phyloP scores from a whole-genome alignment of 352 stramenopile species.

The Halophytophthora polymorphica region DNA sequence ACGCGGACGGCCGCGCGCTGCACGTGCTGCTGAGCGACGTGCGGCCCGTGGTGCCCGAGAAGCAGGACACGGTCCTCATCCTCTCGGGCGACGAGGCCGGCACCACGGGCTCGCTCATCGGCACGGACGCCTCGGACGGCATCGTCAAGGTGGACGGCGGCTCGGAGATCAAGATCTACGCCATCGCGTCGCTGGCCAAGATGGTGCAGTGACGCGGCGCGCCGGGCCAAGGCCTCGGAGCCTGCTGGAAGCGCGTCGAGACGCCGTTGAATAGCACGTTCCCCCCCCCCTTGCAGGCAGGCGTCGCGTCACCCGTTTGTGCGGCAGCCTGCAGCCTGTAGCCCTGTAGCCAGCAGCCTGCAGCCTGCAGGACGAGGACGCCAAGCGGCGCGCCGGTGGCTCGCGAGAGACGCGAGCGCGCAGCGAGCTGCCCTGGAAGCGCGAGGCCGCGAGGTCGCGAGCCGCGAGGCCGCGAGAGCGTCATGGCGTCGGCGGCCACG shows the following conservation, averaged over 20 bases:
- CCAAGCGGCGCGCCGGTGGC: too few relatives aligned
- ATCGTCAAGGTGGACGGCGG: conserved; percentile 88
- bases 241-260: conserved; percentile 6
- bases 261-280: background rate
- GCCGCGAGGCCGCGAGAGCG: too few relatives aligned
- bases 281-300: background rate
- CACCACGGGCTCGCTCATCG: conserved; percentile 81
- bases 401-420: too few relatives aligned
- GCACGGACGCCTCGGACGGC: conserved; percentile 81
- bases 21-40: conserved; percentile 64
- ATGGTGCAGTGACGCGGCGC: conserved; percentile 66
- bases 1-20: conserved; percentile 73
- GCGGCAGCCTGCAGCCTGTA: too few relatives aligned
- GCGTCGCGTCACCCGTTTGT: background rate
- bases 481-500: too few relatives aligned
- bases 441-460: too few relatives aligned
- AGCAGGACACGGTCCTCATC: conserved; percentile 87
- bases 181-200: conserved; percentile 78
- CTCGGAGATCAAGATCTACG: conserved; percentile 90
- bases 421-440: too few relatives aligned
- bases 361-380: too few relatives aligned
- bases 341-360: too few relatives aligned
- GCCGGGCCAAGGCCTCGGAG: conserved; percentile 5
- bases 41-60: conserved; percentile 77
- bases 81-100: conserved; percentile 83